These are phyloP conservation scores for Jatropha multifida DNA, from an alignment of 441 rosid genomes.

Conservation along the genomic window DNA sequence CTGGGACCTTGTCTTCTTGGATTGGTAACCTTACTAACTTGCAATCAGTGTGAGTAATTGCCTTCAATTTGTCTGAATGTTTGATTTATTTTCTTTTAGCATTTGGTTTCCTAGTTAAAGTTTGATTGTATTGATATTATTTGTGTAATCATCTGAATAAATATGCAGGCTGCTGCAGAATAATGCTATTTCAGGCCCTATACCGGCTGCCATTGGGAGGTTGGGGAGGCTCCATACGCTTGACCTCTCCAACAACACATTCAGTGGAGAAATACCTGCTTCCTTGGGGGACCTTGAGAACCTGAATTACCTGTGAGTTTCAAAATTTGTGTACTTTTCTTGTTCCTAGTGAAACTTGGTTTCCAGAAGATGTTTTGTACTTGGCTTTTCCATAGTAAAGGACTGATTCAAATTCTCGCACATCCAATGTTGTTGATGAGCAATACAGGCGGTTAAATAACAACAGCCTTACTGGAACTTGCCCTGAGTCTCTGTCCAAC, in stretches of 20 bases:
- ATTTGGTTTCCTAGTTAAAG: background rate
- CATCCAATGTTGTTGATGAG: constrained; percentile 21
- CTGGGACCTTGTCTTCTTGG: constrained; percentile 82
- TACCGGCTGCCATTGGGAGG: constrained; percentile 74
- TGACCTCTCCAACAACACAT: constrained; percentile 82
- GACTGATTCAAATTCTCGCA: constrained; percentile 19
- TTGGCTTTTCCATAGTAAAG: background rate
- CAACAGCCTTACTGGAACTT: constrained; percentile 76
- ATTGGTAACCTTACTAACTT: constrained; percentile 83
- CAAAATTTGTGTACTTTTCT: constrained; percentile 11
- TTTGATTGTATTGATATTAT: background rate
- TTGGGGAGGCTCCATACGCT: constrained; percentile 78
- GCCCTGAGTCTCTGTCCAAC: constrained; percentile 72
- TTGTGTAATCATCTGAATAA: background rate
- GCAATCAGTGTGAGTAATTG: constrained; percentile 75
- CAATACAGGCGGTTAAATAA: constrained; percentile 78
- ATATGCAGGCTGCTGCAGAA: constrained; percentile 87
- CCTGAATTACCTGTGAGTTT: constrained; percentile 78
- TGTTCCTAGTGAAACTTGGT: background rate
- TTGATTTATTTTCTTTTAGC: constrained; percentile 9
- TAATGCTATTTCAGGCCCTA: constrained; percentile 76
- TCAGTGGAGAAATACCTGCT: constrained; percentile 65
- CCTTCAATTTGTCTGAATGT: constrained; percentile 13
- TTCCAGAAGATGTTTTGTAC: constrained; percentile 6
- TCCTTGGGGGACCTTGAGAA: constrained; percentile 71